A percentile compares a stretch with the other conserved stretches of the same genome.
Conservation (phyloP, 2,329 filamentous ascomycete species). For the Sporothrix mexicana region DNA sequence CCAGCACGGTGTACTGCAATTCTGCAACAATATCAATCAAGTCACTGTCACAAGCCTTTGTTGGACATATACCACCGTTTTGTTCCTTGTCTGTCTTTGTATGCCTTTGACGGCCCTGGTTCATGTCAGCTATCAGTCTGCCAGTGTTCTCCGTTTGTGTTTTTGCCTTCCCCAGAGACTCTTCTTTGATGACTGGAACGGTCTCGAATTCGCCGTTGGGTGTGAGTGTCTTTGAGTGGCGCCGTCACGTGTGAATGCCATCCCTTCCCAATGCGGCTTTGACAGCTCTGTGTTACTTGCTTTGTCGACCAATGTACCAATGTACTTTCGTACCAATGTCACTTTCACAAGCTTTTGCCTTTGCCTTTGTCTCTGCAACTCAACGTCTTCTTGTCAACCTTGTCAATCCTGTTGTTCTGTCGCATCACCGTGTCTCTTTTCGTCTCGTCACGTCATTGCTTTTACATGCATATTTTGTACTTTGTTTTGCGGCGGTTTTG, state of each 20-base stretch:
- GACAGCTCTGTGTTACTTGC: no score
- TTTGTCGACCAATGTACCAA: no score
- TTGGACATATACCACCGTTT: background rate
- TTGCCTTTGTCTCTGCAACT: slow-evolving; percentile 4
- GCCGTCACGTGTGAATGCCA: background rate
- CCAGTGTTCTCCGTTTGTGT: background rate
- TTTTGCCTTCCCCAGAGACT: background rate
- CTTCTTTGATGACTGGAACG: slow-evolving; percentile 18
- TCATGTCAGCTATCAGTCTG: background rate
- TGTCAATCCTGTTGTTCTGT: background rate
- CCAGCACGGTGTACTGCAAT: background rate
- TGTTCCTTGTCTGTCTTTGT: background rate
- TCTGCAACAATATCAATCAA: background rate
- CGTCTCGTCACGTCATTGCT: slow-evolving; percentile 4
- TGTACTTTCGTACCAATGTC: no score
- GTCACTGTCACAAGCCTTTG: slow-evolving; percentile 29
- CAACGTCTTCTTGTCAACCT: background rate
- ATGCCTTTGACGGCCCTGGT: background rate
- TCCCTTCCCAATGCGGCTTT: background rate
- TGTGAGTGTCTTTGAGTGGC: background rate
- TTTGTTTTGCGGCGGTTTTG: no score
- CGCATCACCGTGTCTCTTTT: background rate
- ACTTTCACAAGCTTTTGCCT: background rate
- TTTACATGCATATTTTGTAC: background rate
- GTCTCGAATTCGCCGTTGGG: background rate